phyloP scores from a whole-genome alignment of 2,329 filamentous ascomycete species.

The Lecanicillium sp. region DNA sequence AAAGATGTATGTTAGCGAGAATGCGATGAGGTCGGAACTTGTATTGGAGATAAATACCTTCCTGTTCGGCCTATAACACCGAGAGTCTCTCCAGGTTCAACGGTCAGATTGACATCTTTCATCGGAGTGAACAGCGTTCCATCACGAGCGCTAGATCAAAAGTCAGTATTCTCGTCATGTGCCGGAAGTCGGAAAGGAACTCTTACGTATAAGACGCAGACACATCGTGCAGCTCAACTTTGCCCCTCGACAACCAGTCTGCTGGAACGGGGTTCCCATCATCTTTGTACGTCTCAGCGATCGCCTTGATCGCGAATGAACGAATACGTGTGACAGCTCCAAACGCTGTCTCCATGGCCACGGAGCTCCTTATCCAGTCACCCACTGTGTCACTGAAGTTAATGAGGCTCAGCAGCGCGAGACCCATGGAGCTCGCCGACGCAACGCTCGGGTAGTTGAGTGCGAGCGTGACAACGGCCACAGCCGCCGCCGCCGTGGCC shows the following conservation, averaged over 20 bases:
- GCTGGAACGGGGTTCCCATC: background rate
- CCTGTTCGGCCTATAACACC: conserved; percentile 2
- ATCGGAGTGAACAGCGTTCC: background rate
- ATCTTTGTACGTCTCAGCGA: background rate
- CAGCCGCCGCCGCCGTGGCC: conserved; percentile 37
- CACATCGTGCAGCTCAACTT: conserved; percentile 1
- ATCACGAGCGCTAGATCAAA: background rate
- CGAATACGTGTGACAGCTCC: background rate
- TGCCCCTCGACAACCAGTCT: background rate
- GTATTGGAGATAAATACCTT: background rate
- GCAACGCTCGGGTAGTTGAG: conserved; percentile 20
- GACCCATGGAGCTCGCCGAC: conserved; percentile 1
- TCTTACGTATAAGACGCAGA: background rate
- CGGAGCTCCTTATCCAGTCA: conserved; percentile 9
- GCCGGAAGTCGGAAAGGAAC: too few species aligned
- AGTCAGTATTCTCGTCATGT: too few species aligned
- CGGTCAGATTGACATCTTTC: background rate
- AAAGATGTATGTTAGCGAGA: background rate
- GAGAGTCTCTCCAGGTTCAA: conserved; percentile 1
- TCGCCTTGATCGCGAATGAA: background rate
- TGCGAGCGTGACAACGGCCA: conserved; percentile 37
- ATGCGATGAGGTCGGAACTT: background rate
- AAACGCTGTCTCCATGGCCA: background rate
- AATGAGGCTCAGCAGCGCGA: conserved; percentile 16
- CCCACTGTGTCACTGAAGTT: conserved; percentile 21